A percentile compares a stretch with the other conserved stretches of the same genome.
Conservation (phyloP, 2,329 filamentous ascomycete species). For the Aspergillus proliferans region DNA sequence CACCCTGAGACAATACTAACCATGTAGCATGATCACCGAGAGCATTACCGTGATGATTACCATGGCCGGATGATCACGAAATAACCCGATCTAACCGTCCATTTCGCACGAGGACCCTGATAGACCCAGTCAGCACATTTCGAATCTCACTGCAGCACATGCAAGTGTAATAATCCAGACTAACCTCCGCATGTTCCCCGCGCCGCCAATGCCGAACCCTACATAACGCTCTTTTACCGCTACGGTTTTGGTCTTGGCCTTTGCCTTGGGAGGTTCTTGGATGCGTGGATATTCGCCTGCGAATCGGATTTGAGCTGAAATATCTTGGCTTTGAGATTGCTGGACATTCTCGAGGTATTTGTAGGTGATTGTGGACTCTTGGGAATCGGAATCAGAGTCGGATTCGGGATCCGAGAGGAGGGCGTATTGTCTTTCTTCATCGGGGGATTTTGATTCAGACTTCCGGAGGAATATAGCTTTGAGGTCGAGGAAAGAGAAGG, state of each 20-base stretch:
- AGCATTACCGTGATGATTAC: neutral
- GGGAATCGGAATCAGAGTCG: no score
- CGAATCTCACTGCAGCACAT: neutral
- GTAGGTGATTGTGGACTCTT: no score
- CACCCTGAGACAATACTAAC: neutral
- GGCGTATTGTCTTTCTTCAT: no score
- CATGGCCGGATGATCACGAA: neutral
- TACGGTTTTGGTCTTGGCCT: no score
- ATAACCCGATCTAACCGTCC: conserved; percentile 3
- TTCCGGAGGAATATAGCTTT: no score
- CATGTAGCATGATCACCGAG: neutral
- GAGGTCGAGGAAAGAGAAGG: conserved; percentile 7
- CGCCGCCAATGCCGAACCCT: conserved; percentile 17
- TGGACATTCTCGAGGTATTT: no score
- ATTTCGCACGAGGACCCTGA: conserved; percentile 8
- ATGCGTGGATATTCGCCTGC: no score
- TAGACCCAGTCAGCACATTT: conserved; percentile 2
- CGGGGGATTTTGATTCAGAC: no score
- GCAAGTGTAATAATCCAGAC: neutral
- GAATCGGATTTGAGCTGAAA: no score
- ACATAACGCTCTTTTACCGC: conserved; percentile 12
- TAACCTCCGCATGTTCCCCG: conserved; percentile 19
- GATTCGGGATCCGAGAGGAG: no score
- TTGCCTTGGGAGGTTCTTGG: no score
- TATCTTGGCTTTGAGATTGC: no score